Evolutionary conservation across 192 early-diverging fungal species (phyloP), one percentile per base, ranked within the genome.

Genomic region (Dimargaris xerosporica): DNA sequence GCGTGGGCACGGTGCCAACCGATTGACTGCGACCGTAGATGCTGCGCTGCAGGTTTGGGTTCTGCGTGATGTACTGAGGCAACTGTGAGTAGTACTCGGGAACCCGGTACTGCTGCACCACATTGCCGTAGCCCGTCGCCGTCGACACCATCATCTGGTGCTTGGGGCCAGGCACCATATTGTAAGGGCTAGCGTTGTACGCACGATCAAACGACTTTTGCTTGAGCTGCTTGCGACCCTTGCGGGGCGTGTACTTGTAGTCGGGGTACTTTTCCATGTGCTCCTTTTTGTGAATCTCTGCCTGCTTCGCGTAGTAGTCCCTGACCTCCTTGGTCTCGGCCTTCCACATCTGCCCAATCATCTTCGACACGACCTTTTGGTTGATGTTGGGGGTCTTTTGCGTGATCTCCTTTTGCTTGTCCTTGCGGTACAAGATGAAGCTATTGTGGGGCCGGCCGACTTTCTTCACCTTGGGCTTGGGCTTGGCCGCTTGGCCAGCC

Each of bases 181-280:
- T n/a, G n/a, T n/a, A n/a, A n/a, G n/a, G n/a, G n/a, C n/a, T n/a
- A n/a, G n/a, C n/a, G n/a, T n/a, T n/a, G n/a, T n/a, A n/a, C n/a
- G n/a, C n/a, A n/a, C n/a, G n/a, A n/a, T n/a, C n/a, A n/a, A n/a
- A n/a, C n/a, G n/a, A n/a, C 19, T 46, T 46, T 46, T 46, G 45
- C 45, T 46, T 46, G 21, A 69, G 71, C 69, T 77, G 73, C 68
- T 67, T 71, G 43, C 73, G 73, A 44, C 71, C 71, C 62, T 77
- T 77, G 68, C 75, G 75, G 55, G 78, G 78, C 65, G 73, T 71
- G 55, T 78, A 80, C 71, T 75, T 77, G 73, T 79, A 79, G 66
- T 76, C 71, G 16, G 78, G 78, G 52, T 79, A 67, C 67, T 70
- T 50, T 54, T 73, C 68, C 63, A 73, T 74, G 68, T 79, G 78